Evolutionary conservation across 2,329 filamentous ascomycete species (phyloP).

Genomic region (Leptodontidium sp.): DNA sequence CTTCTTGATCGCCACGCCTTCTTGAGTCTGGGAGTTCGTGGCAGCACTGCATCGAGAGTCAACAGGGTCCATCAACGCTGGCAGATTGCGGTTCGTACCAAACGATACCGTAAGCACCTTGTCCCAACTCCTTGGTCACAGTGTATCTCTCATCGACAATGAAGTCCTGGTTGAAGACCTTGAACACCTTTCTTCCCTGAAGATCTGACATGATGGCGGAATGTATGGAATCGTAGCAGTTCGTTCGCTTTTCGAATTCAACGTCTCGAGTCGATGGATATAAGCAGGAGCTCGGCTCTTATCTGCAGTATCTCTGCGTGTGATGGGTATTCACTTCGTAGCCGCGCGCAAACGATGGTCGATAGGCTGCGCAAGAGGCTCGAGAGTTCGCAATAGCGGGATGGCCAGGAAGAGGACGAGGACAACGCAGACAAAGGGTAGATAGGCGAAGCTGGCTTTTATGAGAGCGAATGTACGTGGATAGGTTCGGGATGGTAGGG

Average conservation of each 20-base stretch:
- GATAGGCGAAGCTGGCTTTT: constrained; percentile 22
- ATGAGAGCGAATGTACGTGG: constrained; percentile 20
- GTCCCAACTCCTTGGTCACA: constrained; percentile 97
- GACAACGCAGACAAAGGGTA: constrained; percentile 10
- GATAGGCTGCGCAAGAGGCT: constrained; percentile 2
- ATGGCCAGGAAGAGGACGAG: constrained; percentile 4
- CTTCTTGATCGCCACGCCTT: constrained; percentile 98
- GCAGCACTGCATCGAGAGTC: constrained; percentile 71
- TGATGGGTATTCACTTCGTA: constrained; percentile 17
- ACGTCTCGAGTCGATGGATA: constrained; percentile 16
- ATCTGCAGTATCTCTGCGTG: constrained; percentile 18
- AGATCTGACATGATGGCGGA: constrained; percentile 46
- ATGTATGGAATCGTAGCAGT: constrained; percentile 16
- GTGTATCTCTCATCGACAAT: constrained; percentile 98
- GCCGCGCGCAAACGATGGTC: constrained; percentile 26
- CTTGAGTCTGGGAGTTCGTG: constrained; percentile 86
- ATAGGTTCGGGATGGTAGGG: constrained; percentile 17
- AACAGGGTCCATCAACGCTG: constrained; percentile 39
- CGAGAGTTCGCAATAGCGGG: constrained; percentile 6
- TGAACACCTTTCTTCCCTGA: constrained; percentile 86
- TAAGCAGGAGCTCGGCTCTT: constrained; percentile 13
- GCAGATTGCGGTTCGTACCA: constrained; percentile 68
- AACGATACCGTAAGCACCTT: constrained; percentile 98
- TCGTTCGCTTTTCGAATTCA: not conserved
- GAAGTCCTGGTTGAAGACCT: constrained; percentile 99